Percentiles rank a stretch among this genome's conserved stretches.
Conservation (phyloP, 768 basidiomycete species). For the Lactarius psammicola region DNA sequence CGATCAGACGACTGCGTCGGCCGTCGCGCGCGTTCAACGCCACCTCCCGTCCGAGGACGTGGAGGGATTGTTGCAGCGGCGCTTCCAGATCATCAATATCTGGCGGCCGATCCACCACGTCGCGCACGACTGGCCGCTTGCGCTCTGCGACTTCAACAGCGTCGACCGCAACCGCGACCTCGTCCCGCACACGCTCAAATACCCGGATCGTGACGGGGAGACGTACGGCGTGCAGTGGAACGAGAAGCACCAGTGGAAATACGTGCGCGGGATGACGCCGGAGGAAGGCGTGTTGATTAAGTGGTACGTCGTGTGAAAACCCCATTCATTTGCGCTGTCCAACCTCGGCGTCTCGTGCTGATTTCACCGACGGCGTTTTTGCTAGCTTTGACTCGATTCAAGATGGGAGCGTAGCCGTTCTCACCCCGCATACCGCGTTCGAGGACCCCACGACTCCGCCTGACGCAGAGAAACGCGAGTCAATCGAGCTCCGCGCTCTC, state of each 20-base stretch:
- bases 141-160: conserved; percentile 48
- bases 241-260: conserved; percentile 46
- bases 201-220: conserved; percentile 47
- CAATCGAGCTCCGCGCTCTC: conserved; percentile 60
- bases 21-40: conserved; percentile 43
- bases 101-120: conserved; percentile 51
- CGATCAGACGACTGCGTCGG: conserved; percentile 45
- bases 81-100: conserved; percentile 54
- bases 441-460: conserved; percentile 51
- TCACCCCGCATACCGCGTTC: conserved; percentile 67
- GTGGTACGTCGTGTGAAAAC: conserved; percentile 41
- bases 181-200: conserved; percentile 39
- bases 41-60: conserved; percentile 45
- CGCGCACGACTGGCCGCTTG: conserved; percentile 50
- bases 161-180: conserved; percentile 42
- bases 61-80: conserved; percentile 39
- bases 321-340: not conserved
- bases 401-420: conserved; percentile 47
- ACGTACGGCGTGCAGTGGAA: conserved; percentile 42
- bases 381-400: conserved; percentile 38
- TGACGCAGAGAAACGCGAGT: conserved; percentile 50
- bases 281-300: conserved; percentile 51
- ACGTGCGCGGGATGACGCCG: conserved; percentile 43
- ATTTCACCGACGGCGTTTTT: conserved; percentile 7
- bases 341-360: not conserved